phyloP scores from a whole-genome alignment of 176 grass and related monocot genomes.

The Oropetium thomaeum region DNA sequence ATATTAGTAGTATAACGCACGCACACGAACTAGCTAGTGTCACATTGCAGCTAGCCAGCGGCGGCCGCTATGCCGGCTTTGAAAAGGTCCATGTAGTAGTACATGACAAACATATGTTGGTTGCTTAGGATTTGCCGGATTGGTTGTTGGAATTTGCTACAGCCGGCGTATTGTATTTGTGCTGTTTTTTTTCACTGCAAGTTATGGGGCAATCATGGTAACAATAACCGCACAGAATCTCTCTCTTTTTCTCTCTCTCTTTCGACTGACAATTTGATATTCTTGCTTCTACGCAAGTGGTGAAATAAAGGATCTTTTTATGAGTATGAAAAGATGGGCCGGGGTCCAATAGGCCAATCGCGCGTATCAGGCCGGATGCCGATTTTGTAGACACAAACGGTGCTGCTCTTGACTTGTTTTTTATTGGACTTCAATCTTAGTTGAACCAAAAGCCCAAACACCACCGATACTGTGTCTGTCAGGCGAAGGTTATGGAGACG shows the following conservation, averaged over 20 bases:
- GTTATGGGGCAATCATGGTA: too few relatives aligned
- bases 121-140: not conserved
- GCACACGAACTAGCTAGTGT: not conserved
- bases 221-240: too few relatives aligned
- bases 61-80: not conserved
- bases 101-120: not conserved
- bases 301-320: not conserved
- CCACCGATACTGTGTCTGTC: not conserved
- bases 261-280: not conserved
- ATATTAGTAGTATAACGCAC: not conserved
- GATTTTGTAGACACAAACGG: not conserved
- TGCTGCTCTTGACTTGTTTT: not conserved
- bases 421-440: not conserved
- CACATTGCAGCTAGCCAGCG: not conserved
- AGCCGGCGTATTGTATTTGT: too few relatives aligned
- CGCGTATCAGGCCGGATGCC: not conserved
- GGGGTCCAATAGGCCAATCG: not conserved
- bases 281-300: not conserved
- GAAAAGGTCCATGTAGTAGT: not conserved
- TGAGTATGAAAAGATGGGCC: not conserved
- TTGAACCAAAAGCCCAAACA: not conserved
- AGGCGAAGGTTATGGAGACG: slow-evolving; percentile 20
- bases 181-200: too few relatives aligned
- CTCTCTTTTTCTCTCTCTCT: too few relatives aligned
- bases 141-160: not conserved